Base-by-base conservation (phyloP, 371 early-diverging fungal genomes). In the Mucor saturninus region DNA sequence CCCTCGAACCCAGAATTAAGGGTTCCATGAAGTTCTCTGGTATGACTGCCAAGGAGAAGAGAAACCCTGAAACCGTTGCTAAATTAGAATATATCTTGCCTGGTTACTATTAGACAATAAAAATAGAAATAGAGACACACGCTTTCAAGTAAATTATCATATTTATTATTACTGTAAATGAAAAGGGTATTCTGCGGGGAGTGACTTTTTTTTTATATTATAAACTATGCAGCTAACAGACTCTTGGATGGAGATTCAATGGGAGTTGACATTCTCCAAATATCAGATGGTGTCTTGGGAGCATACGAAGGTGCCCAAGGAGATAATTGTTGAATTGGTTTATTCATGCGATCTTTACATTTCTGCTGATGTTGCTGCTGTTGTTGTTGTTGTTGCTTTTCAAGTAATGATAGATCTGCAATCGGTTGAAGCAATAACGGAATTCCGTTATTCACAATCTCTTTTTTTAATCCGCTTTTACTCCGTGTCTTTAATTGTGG, bases 71-170 rank as follows among this genome's bases (percentile, higher is more conserved):
- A 59, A 82, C 88, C 15, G 86, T 89, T 51, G 65, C 74, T 64
- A 93, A 90, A 79, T 70, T 97, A 70, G 83, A 89, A 56, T 96
- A 85, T 67, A 73, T 96, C 56, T 86, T 94, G 56, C 95, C 96
- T 51, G 89, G 88, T 58, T 92, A 93, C 70, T 93, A 49, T 46
- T 75, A 64, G 53, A 31, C 0, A 50, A 26, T 30, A 29, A 30
- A 21, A 21, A 21, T 21, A 21, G 21, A 21, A 21, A 21, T 21
- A 21, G 21, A 21, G 21, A 21, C 21, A 21, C 21, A 21, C 21
- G 21, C 21, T 21, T 21, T 21, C 21, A 21, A 21, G 21, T 21
- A 21, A 21, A 21, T 21, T 21, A 21, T 21, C 21, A 21, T 21
- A 21, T 21, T 21, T 21, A 21, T 21, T 21, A 21, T 21, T 21